phyloP scores from a whole-genome alignment of 2,329 filamentous ascomycete species.

The Teratosphaeria nubilosa region DNA sequence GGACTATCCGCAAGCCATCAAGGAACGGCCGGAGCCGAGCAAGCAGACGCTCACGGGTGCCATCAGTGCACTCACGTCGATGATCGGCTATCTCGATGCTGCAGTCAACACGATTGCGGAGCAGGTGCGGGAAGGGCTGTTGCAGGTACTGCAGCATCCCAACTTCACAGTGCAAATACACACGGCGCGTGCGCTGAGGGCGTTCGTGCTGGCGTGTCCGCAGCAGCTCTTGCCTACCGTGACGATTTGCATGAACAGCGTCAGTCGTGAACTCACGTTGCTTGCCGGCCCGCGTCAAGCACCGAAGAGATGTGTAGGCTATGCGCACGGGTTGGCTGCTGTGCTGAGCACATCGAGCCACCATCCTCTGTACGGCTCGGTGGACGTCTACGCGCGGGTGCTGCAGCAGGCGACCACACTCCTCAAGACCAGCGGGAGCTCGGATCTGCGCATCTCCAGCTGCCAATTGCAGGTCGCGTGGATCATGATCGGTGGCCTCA shows the following conservation, averaged over 20 bases:
- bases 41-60: conserved; percentile 76
- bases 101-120: conserved; percentile 73
- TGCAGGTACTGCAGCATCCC: conserved; percentile 86
- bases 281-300: conserved; percentile 67
- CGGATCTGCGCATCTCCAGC: conserved; percentile 79
- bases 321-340: conserved; percentile 82
- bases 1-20: conserved; percentile 82
- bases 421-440: conserved; percentile 83
- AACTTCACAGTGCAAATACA: conserved; percentile 95
- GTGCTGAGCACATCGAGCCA: conserved; percentile 80
- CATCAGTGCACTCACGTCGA: conserved; percentile 65
- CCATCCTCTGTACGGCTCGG: conserved; percentile 84
- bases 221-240: conserved; percentile 85
- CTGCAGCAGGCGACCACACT: conserved; percentile 84
- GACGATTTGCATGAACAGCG: conserved; percentile 92
- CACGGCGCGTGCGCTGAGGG: conserved; percentile 73
- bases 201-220: conserved; percentile 80
- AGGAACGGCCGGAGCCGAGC: conserved; percentile 76
- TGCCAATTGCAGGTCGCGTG: conserved; percentile 97
- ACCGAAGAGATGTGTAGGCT: conserved; percentile 74
- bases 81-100: conserved; percentile 72
- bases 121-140: conserved; percentile 69
- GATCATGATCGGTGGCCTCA: conserved; percentile 91
- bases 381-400: conserved; percentile 88
- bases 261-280: conserved; percentile 74